phyloP scores from a whole-genome alignment of 1,284 basidiomycete genomes.

The Ustilago xerochloae region DNA sequence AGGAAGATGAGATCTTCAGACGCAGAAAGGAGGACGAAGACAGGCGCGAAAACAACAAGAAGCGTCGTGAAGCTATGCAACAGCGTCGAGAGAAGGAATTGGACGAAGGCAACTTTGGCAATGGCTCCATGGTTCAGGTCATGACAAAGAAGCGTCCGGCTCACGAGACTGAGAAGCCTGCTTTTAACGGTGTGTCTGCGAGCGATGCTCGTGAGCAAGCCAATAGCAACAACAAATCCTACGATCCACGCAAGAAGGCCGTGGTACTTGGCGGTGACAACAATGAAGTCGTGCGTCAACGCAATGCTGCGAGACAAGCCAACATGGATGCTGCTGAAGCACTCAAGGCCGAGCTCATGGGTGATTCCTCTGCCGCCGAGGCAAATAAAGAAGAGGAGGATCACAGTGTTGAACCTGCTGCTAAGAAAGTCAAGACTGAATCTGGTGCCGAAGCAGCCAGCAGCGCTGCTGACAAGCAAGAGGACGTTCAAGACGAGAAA shows the following conservation, averaged over 20 bases:
- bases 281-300: slow-evolving; percentile 57
- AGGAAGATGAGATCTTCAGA: slow-evolving; percentile 96
- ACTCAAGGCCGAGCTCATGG: slow-evolving; percentile 88
- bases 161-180: slow-evolving; percentile 44
- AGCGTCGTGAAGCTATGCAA: slow-evolving; percentile 79
- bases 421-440: slow-evolving; percentile 40
- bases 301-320: slow-evolving; percentile 76
- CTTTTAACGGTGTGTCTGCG: slow-evolving; percentile 40
- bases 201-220: slow-evolving; percentile 60
- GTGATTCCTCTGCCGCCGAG: slow-evolving; percentile 53
- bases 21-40: slow-evolving; percentile 90
- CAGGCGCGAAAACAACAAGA: slow-evolving; percentile 82
- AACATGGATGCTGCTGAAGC: slow-evolving; percentile 95
- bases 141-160: slow-evolving; percentile 27
- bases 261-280: slow-evolving; percentile 59
- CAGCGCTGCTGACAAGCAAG: slow-evolving; percentile 2
- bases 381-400: slow-evolving; percentile 69
- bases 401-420: slow-evolving; percentile 13
- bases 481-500: slow-evolving; percentile 58
- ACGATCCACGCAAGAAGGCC: slow-evolving; percentile 43
- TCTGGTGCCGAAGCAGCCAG: slow-evolving; percentile 27
- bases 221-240: slow-evolving; percentile 43
- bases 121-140: slow-evolving; percentile 34
- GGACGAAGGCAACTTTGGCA: slow-evolving; percentile 47
- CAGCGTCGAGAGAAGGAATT: slow-evolving; percentile 49